phyloP scores from a whole-genome alignment of 2,329 filamentous ascomycete species.

The Lomentospora prolificans region DNA sequence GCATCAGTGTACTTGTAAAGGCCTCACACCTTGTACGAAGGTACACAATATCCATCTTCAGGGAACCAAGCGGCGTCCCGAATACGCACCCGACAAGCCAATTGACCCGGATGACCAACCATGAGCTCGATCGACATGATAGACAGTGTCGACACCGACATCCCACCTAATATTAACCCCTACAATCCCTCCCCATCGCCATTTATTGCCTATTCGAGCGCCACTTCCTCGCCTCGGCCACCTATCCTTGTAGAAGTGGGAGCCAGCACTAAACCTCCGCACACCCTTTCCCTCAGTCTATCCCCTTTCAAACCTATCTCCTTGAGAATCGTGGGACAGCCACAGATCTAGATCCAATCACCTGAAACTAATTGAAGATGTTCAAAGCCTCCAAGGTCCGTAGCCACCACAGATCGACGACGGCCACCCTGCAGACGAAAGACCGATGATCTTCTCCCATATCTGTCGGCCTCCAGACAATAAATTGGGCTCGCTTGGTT shows the following conservation, averaged over 20 bases:
- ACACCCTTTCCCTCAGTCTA: not conserved
- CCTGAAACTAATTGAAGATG: not conserved
- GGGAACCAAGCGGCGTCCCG: too few relatives aligned
- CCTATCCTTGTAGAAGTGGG: not conserved
- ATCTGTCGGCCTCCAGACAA: not conserved
- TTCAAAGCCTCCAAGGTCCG: not conserved
- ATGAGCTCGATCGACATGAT: not conserved
- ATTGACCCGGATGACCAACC: too few relatives aligned
- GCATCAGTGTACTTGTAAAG: too few relatives aligned
- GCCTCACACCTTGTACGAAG: too few relatives aligned
- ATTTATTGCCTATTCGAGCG: slow-evolving; percentile 1
- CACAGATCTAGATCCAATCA: not conserved
- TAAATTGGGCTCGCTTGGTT: not conserved
- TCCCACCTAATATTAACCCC: too few relatives aligned
- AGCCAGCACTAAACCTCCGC: not conserved
- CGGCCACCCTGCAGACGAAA: not conserved
- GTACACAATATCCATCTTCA: too few relatives aligned
- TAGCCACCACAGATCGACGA: too few relatives aligned
- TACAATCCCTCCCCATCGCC: not conserved
- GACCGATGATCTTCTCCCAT: not conserved
- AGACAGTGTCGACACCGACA: too few relatives aligned
- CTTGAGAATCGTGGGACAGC: not conserved
- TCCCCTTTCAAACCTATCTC: not conserved
- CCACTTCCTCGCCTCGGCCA: not conserved
- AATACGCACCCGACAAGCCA: too few relatives aligned